These are phyloP conservation scores for Boletus semigastroideus DNA, from an alignment of 1,284 basidiomycete species.

Conservation along the genomic window DNA sequence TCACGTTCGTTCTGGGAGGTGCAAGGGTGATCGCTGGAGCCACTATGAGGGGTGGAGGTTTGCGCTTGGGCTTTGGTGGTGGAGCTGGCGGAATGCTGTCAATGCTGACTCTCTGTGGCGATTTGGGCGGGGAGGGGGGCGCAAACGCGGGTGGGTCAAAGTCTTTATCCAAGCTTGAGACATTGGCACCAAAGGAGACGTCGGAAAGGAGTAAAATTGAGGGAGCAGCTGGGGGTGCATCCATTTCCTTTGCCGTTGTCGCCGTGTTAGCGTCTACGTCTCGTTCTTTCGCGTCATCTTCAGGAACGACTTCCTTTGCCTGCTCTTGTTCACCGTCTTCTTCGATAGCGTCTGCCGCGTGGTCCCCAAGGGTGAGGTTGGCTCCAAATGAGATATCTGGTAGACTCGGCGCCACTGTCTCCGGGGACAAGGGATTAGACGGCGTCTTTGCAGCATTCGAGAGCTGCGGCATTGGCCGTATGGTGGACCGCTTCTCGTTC, in stretches of 20 bases:
- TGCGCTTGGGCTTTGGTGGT: conserved; percentile 23
- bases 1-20: conserved; percentile 21
- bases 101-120: conserved; percentile 4
- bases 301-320: not conserved
- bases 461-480: conserved; percentile 14
- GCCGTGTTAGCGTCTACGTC: not conserved
- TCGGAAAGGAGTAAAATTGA: conserved; percentile 9
- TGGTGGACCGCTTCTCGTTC: conserved; percentile 12
- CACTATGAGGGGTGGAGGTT: conserved; percentile 15
- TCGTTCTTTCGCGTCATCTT: conserved; percentile 2
- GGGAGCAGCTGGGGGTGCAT: not conserved
- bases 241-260: not conserved
- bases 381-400: conserved; percentile 21
- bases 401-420: conserved; percentile 9
- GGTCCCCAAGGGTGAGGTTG: conserved; percentile 18
- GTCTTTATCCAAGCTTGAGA: conserved; percentile 11
- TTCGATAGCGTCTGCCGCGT: conserved; percentile 5
- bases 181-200: conserved; percentile 7
- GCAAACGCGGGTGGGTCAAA: conserved; percentile 2
- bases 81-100: conserved; percentile 24
- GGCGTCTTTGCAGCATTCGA: not conserved
- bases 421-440: conserved; percentile 2
- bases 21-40: conserved; percentile 8
- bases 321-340: conserved; percentile 13
- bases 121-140: conserved; percentile 6